Evolutionary conservation across 495 filamentous ascomycete species (phyloP), one percentile per base, ranked within the genome.

Genomic region (Penicillium simplicissimum): DNA sequence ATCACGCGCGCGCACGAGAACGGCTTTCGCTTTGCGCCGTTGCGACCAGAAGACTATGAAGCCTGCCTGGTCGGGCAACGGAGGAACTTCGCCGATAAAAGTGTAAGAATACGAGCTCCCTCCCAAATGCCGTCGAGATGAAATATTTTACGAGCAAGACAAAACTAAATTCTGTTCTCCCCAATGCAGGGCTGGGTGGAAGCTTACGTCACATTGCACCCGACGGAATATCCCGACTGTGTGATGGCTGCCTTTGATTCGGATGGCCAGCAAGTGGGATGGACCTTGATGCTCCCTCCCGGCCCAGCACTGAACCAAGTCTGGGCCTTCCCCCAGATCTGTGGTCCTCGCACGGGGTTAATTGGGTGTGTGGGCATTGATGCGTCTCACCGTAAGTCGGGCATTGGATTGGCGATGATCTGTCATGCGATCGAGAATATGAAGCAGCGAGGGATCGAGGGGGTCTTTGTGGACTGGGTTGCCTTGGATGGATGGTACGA

Each of bases 281-380:
- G 81, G 81, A 80, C 80, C 1, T 52, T 84, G 33, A 83, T 83
- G 80, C 72, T 81, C 4, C 62, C 69, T 11, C 78, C 74, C 0
- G 52, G 64, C 2, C 31, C 66, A 5, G 28, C 70, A 2, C 54
- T 82, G 6, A 68, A 74, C 25, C 11, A 70, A n/a, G 58, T 66
- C 19, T 83, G 81, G 74, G 80, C 79, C 11, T 79, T 83, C 58
- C 73, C 79, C 1, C 72, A 77, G 23, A 69, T 79, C 0, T 78
- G 74, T 19, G 73, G 75, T n/a, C 72, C 77, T 15, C 71, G 77
- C 15, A 82, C 80, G 0, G 81, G 81, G 0, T 62, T 84, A 21
- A 83, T 84, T 35, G 81, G 76, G 1, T 78, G 74, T 53, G 81
- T 84, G 9, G 81, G 81, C 28, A 75, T 83, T 34, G 80, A 84